Percentiles rank a stretch among this genome's conserved stretches.
Conservation (phyloP, 208 protist species). For the Trypanosoma cruzi region DNA sequence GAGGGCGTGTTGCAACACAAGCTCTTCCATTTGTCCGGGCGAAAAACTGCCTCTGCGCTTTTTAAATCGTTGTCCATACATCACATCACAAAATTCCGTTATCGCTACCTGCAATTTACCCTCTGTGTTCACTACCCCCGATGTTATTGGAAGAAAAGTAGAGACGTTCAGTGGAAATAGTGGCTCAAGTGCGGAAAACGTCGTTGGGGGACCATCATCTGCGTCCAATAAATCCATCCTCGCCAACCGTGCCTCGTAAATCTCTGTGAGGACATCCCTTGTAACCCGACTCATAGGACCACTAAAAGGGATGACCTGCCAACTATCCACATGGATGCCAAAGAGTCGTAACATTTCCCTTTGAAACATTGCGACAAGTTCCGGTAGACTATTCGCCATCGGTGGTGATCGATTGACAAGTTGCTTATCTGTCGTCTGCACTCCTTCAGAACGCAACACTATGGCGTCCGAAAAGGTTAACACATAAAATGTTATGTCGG, state of each 20-base stretch:
- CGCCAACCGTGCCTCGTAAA: slow-evolving; percentile 9
- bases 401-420: slow-evolving; percentile 22
- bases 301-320: slow-evolving; percentile 70
- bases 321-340: slow-evolving; percentile 44
- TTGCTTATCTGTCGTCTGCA: slow-evolving; percentile 6
- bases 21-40: slow-evolving; percentile 19
- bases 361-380: slow-evolving; percentile 37
- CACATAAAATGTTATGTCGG: slow-evolving; percentile 44
- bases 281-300: slow-evolving; percentile 32
- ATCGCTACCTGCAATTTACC: slow-evolving; percentile 9
- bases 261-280: slow-evolving; percentile 13
- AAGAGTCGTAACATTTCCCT: slow-evolving; percentile 38
- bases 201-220: not conserved
- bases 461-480: slow-evolving; percentile 41
- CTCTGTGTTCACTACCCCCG: not conserved
- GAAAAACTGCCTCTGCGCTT: not conserved
- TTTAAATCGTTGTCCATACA: slow-evolving; percentile 36
- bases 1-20: slow-evolving; percentile 45
- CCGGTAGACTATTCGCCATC: slow-evolving; percentile 26
- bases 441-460: slow-evolving; percentile 7
- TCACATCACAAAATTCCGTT: slow-evolving; percentile 28
- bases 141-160: not conserved
- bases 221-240: not conserved
- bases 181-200: not conserved
- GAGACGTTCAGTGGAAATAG: not conserved